Evolutionary conservation across 75 land plant species (phyloP).

Genomic region (Pinus taeda): DNA sequence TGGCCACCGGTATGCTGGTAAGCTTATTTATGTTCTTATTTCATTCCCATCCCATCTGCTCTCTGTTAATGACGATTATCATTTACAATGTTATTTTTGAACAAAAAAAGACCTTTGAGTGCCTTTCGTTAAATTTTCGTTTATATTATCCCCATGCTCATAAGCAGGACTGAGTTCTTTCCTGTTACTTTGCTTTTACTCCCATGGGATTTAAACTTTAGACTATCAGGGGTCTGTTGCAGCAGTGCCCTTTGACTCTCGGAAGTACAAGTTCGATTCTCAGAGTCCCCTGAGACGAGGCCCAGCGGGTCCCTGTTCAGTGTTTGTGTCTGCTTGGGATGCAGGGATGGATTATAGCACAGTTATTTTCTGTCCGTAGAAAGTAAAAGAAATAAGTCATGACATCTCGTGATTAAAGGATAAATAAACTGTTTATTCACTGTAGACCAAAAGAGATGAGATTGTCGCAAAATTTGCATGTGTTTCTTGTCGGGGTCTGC

Average conservation of each 20-base stretch:
- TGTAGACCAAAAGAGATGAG: not conserved
- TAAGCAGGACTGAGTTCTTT: not conserved
- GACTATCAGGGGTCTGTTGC: not conserved
- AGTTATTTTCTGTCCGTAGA: too few species aligned
- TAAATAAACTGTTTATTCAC: too few species aligned
- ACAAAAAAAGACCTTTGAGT: not conserved
- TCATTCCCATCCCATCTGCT: too few species aligned
- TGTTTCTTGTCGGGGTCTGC: not conserved
- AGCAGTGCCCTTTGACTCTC: not conserved
- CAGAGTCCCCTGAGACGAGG: too few species aligned
- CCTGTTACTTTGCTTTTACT: not conserved
- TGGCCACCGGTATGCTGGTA: slow-evolving; percentile 73
- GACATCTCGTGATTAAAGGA: too few species aligned
- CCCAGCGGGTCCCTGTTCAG: too few species aligned
- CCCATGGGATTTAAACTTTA: not conserved
- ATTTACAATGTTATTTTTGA: too few species aligned
- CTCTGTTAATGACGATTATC: too few species aligned
- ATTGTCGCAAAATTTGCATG: not conserved
- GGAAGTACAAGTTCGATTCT: not conserved
- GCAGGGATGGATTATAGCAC: too few species aligned
- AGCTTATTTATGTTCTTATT: not conserved
- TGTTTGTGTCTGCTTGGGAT: too few species aligned
- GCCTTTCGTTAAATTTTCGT: not conserved
- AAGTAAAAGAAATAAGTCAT: too few species aligned
- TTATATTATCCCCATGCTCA: not conserved